Base-by-base conservation (phyloP, 257 asterid genomes). In the Perilla frutescens region DNA sequence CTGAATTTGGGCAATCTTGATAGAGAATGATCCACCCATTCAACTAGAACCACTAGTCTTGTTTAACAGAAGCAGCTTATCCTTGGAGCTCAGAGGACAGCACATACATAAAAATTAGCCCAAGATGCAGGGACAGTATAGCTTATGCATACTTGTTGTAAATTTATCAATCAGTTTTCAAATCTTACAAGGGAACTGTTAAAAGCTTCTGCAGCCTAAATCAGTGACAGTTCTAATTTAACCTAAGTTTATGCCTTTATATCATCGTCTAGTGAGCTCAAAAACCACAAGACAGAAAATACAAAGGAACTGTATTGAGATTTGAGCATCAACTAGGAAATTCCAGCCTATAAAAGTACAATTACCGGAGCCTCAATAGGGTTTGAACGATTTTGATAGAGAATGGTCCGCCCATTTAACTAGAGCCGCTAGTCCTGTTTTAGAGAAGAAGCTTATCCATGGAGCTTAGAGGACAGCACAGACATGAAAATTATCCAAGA, bases 201-300 rank as follows among this genome's bases (percentile, higher is more conserved):
- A 55, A 70, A 49, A 57, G 45, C 50, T 44, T 32, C 11, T 10
- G 29, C 59, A 49, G 70, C 39, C 26, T 40, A 53, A 69, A 69
- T 36, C 41, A 6, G 31, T 41, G 8, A 34, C 4, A 49, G n/a
- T 51, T 60, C 39, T 40, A 15, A 66, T 3, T 15, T 9, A 8
- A 56, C 45, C 43, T 32, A 45, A 48, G 4, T 44, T 14, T 53
- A 7, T 36, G 26, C 69, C 64, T 12, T 39, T 26, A 62, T 49
- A 72, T 26, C 36, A 62, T 50, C 63, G 12, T 20, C 20, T 20
- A 49, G 62, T 36, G 62, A 26, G 45, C 45, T 62, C 54, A 62
- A 13, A 34, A 72, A 49, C 76, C 64, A 72, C 56, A 50, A 72
- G 44, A 62, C 26, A 9, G 41, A 62, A 36, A 49, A 43, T 63